phyloP scores from a whole-genome alignment of 2,329 filamentous ascomycete genomes.

The Elsinoe necatrix region DNA sequence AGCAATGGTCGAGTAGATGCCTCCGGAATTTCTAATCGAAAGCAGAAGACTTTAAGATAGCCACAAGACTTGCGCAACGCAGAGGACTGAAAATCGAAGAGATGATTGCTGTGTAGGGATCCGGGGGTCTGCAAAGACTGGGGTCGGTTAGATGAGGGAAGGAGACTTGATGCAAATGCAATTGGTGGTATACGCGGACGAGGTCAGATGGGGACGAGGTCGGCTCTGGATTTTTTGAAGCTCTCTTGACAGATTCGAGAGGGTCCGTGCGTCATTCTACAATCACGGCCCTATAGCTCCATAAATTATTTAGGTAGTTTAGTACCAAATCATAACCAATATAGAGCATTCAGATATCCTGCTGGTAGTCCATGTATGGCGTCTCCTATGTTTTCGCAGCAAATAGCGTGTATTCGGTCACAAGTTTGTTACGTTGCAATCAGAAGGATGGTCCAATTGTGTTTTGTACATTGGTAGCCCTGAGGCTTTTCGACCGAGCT shows the following conservation, averaged over 20 bases:
- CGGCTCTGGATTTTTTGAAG: constrained; percentile 8
- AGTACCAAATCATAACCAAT: no score
- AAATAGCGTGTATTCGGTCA: no score
- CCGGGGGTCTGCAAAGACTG: neutral
- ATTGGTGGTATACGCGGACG: neutral
- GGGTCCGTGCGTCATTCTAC: constrained; percentile 5
- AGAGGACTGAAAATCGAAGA: neutral
- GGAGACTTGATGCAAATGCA: constrained; percentile 5
- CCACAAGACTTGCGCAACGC: neutral
- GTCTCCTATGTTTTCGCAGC: no score
- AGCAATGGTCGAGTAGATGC: neutral
- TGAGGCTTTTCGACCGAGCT: constrained; percentile 8
- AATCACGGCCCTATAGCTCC: neutral
- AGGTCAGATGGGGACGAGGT: neutral
- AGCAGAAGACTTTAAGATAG: neutral
- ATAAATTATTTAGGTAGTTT: neutral
- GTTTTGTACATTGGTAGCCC: constrained; percentile 12
- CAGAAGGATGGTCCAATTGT: neutral
- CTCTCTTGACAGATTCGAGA: neutral
- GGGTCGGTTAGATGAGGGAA: neutral
- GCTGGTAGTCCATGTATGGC: no score
- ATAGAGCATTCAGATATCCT: no score
- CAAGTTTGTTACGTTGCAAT: no score
- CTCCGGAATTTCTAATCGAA: neutral
- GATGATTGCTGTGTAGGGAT: neutral